Conservation (phyloP, 1,284 basidiomycete species). For the Puccinia hordei region DNA sequence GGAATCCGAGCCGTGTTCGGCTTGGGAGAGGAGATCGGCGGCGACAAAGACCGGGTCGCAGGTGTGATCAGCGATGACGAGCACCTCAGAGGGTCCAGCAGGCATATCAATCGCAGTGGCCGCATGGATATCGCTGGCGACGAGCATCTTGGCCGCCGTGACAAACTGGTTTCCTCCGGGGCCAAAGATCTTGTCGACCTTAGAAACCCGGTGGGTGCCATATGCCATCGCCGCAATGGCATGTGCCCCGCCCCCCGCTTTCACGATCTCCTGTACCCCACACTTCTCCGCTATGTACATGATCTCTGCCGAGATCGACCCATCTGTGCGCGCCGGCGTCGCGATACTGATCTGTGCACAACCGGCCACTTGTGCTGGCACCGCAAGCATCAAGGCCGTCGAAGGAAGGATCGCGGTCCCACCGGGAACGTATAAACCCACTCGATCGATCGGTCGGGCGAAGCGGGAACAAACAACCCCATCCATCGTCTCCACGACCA, state of each 20-base stretch:
- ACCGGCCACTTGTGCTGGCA: slow-evolving; percentile 95
- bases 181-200: slow-evolving; percentile 90
- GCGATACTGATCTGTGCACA: slow-evolving; percentile 91
- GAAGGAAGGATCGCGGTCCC: slow-evolving; percentile 95
- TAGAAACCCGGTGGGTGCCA: slow-evolving; percentile 91
- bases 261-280: slow-evolving; percentile 82
- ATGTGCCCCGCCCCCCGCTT: slow-evolving; percentile 87
- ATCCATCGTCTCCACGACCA: slow-evolving; percentile 94
- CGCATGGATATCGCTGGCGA: slow-evolving; percentile 97
- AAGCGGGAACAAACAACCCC: slow-evolving; percentile 94
- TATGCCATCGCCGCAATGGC: slow-evolving; percentile 97
- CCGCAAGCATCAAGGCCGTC: slow-evolving; percentile 96
- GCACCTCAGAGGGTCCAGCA: slow-evolving; percentile 92
- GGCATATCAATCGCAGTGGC: slow-evolving; percentile 98
- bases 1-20: slow-evolving; percentile 93
- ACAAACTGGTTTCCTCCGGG: slow-evolving; percentile 98
- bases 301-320: slow-evolving; percentile 88
- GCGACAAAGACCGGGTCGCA: slow-evolving; percentile 89
- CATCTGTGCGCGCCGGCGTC: slow-evolving; percentile 87
- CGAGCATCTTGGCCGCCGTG: slow-evolving; percentile 64
- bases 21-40: slow-evolving; percentile 93
- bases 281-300: slow-evolving; percentile 88
- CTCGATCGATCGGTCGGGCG: slow-evolving; percentile 86
- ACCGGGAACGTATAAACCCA: slow-evolving; percentile 96
- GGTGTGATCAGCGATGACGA: slow-evolving; percentile 87